Percentiles rank a stretch among this genome's conserved stretches.
Evolutionary conservation across 73 alveolate species (phyloP).

Genomic region (Paramecium tetraurelia): DNA sequence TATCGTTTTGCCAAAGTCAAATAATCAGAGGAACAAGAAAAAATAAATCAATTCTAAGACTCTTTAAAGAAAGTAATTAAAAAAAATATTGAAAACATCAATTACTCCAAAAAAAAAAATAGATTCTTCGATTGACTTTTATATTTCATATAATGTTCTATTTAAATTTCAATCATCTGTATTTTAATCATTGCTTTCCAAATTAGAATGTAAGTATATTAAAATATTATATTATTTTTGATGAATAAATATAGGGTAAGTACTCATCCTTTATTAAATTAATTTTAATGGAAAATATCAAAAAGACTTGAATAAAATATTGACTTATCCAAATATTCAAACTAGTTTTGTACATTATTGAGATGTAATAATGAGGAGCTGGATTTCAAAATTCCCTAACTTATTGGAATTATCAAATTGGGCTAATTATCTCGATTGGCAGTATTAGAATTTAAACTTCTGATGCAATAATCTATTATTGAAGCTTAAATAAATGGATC

Average conservation of each 20-base stretch:
- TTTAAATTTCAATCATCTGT: not conserved
- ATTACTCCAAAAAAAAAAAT: not conserved
- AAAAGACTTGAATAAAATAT: not conserved
- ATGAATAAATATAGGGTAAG: not conserved
- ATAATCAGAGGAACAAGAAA: not conserved
- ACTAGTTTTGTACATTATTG: not conserved
- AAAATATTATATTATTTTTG: not conserved
- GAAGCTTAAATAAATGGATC: not conserved
- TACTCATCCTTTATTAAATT: not conserved
- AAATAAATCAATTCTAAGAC: not conserved
- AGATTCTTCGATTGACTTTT: not conserved
- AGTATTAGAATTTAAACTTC: not conserved
- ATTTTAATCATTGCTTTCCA: not conserved
- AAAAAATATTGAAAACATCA: not conserved
- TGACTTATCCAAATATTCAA: not conserved
- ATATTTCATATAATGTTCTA: not conserved
- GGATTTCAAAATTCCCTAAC: not conserved
- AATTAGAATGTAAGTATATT: not conserved
- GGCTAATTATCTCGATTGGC: not conserved
- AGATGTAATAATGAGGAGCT: not conserved
- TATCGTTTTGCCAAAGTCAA: not conserved
- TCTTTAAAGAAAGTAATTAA: not conserved
- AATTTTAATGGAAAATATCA: not conserved
- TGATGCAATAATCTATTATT: not conserved
- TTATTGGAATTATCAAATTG: not conserved